Percentiles rank a stretch among this genome's conserved stretches.
Conservation (phyloP, 2,329 filamentous ascomycete species). For the Claviceps pusilla region DNA sequence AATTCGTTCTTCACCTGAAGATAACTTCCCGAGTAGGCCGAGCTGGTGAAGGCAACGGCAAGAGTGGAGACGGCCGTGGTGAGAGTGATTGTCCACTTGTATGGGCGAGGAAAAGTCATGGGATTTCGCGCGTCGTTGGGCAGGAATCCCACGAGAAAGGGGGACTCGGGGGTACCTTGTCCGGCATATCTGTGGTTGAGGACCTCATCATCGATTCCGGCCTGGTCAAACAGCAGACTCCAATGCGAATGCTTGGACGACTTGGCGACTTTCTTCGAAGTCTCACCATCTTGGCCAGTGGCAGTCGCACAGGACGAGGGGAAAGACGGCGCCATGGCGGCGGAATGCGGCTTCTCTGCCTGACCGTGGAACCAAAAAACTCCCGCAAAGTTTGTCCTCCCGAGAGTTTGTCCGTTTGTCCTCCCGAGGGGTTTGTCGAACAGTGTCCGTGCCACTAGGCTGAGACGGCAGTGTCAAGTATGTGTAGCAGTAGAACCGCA, state of each 20-base stretch:
- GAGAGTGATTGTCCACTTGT: constrained; percentile 53
- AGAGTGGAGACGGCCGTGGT: constrained; percentile 52
- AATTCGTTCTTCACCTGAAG: constrained; percentile 40
- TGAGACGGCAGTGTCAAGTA: not conserved
- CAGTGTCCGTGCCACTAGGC: not conserved
- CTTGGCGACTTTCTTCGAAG: constrained; percentile 16
- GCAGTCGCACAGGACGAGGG: constrained; percentile 1
- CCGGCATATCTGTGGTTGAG: constrained; percentile 42
- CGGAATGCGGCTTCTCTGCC: not conserved
- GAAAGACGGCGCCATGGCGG: constrained; percentile 5
- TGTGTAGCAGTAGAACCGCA: not conserved
- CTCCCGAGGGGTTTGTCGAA: not conserved
- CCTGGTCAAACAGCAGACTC: constrained; percentile 40
- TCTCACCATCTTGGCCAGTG: constrained; percentile 27
- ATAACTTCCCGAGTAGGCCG: constrained; percentile 48
- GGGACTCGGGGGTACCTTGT: constrained; percentile 49
- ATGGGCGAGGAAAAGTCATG: constrained; percentile 36
- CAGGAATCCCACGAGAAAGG: constrained; percentile 54
- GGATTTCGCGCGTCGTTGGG: constrained; percentile 53
- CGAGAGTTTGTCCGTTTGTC: not conserved
- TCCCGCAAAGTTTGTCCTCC: not conserved
- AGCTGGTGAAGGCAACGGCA: constrained; percentile 54
- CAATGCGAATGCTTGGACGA: constrained; percentile 28
- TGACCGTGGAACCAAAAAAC: not conserved
- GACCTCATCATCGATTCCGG: constrained; percentile 41